A percentile compares a stretch with the other conserved stretches of the same genome.
Evolutionary conservation across 1,139 yeast species (phyloP).

Genomic region (Kodamaea sp.): DNA sequence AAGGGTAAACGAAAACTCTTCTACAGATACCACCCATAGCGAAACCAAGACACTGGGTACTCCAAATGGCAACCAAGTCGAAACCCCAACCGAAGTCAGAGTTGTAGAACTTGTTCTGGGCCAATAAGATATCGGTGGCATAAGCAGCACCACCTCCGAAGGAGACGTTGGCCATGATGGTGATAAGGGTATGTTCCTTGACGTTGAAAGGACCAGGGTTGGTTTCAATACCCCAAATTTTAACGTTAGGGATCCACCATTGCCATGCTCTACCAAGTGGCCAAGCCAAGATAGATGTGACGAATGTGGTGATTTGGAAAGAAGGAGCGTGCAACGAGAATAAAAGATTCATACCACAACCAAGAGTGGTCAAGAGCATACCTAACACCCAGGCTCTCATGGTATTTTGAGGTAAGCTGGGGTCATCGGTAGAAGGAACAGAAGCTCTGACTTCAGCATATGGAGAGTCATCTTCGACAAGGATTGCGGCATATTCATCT

Average conservation of each 20-base stretch:
- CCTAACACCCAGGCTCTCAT: constrained; percentile 61
- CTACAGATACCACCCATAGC: constrained; percentile 63
- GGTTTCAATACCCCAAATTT: constrained; percentile 43
- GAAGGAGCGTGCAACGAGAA: constrained; percentile 63
- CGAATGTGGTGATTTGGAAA: constrained; percentile 53
- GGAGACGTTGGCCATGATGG: constrained; percentile 61
- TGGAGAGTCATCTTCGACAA: constrained; percentile 57
- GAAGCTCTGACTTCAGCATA: constrained; percentile 73
- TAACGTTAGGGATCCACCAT: constrained; percentile 45
- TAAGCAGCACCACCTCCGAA: constrained; percentile 64
- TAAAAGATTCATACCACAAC: constrained; percentile 60
- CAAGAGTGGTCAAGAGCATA: constrained; percentile 55
- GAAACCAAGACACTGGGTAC: constrained; percentile 65
- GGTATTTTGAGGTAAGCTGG: constrained; percentile 57
- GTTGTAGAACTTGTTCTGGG: constrained; percentile 53
- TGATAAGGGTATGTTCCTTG: constrained; percentile 66
- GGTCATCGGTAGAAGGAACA: constrained; percentile 63
- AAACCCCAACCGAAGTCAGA: constrained; percentile 53
- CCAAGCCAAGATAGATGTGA: constrained; percentile 62
- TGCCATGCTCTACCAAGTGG: constrained; percentile 61
- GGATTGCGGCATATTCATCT: constrained; percentile 46
- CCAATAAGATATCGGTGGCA: constrained; percentile 59
- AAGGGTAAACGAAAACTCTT: constrained; percentile 60
- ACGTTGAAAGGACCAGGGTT: constrained; percentile 68
- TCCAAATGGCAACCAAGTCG: constrained; percentile 49